A percentile compares a stretch with the other conserved stretches of the same genome.
These are phyloP conservation scores for Daldinia caldariorum DNA, from an alignment of 495 filamentous ascomycete species.

Conservation along the genomic window DNA sequence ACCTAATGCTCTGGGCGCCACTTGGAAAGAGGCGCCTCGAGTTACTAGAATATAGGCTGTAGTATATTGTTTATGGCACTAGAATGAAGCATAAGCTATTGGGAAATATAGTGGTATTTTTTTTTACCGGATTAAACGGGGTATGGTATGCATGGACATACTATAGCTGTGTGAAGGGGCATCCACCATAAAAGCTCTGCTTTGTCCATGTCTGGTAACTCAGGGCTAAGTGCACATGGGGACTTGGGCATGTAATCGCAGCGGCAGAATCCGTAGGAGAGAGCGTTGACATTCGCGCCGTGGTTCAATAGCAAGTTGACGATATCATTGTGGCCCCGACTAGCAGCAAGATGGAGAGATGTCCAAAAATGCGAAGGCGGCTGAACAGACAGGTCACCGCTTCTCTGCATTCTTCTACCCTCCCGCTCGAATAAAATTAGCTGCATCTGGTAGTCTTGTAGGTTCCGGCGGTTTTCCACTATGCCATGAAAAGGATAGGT, in stretches of 20 bases:
- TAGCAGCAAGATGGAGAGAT: conserved; percentile 14
- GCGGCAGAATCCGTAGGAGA: neutral
- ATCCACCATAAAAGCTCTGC: conserved; percentile 6
- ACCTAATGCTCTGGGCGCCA: conserved; percentile 8
- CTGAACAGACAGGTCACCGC: neutral
- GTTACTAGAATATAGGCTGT: conserved; percentile 10
- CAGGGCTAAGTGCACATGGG: neutral
- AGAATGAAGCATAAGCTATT: conserved; percentile 10
- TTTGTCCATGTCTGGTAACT: neutral
- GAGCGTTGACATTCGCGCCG: conserved; percentile 22
- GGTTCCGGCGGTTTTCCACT: too few relatives aligned
- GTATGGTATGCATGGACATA: conserved; percentile 16
- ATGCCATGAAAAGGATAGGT: neutral
- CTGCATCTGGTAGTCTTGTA: conserved; percentile 1
- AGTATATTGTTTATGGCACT: conserved; percentile 6
- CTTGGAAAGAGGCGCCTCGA: conserved; percentile 20
- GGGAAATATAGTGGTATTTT: neutral
- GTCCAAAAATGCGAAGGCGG: conserved; percentile 1
- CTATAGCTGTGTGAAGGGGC: conserved; percentile 28
- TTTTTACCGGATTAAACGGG: neutral
- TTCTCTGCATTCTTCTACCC: neutral
- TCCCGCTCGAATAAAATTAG: neutral
- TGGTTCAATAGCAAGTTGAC: conserved; percentile 7
- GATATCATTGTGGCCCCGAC: conserved; percentile 8
- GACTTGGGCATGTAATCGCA: neutral